These are phyloP conservation scores for Bryoerythrophyllum caledonicum DNA, from an alignment of 225 moss, liverwort and hornwort genomes.

Conservation along the genomic window DNA sequence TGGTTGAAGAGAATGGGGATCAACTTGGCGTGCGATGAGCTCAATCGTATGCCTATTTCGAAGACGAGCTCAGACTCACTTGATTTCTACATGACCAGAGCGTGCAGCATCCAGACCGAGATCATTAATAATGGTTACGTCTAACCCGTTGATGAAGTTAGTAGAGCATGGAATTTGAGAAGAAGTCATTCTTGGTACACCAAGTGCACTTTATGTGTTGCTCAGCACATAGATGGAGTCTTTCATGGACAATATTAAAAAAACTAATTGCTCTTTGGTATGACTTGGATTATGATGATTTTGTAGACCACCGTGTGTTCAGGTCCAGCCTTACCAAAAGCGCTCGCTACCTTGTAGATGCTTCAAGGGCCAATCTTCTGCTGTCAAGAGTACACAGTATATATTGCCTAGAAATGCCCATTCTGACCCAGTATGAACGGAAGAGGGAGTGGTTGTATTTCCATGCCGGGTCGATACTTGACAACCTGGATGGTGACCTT, in stretches of 20 bases:
- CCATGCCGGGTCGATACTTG: neutral
- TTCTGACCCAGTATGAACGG: neutral
- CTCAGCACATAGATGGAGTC: neutral
- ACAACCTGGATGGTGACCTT: neutral
- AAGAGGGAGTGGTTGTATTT: neutral
- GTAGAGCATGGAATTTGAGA: neutral
- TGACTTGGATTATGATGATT: rapidly evolving
- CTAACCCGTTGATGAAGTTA: neutral
- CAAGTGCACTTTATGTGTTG: neutral
- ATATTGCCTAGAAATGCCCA: neutral
- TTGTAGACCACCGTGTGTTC: neutral
- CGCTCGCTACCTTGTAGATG: neutral
- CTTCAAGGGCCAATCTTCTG: neutral
- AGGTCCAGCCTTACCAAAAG: neutral
- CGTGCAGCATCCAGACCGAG: neutral
- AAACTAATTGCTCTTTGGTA: rapidly evolving
- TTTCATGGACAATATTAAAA: neutral
- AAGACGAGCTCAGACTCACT: neutral
- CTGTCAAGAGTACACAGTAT: neutral
- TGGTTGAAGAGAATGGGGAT: neutral
- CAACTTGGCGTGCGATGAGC: neutral
- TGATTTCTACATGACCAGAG: neutral
- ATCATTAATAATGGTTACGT: rapidly evolving
- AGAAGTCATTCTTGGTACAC: rapidly evolving
- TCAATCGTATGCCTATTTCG: neutral